These are phyloP conservation scores for Atkinsonella hypoxylon DNA, from an alignment of 2,329 filamentous ascomycete genomes.

Conservation along the genomic window DNA sequence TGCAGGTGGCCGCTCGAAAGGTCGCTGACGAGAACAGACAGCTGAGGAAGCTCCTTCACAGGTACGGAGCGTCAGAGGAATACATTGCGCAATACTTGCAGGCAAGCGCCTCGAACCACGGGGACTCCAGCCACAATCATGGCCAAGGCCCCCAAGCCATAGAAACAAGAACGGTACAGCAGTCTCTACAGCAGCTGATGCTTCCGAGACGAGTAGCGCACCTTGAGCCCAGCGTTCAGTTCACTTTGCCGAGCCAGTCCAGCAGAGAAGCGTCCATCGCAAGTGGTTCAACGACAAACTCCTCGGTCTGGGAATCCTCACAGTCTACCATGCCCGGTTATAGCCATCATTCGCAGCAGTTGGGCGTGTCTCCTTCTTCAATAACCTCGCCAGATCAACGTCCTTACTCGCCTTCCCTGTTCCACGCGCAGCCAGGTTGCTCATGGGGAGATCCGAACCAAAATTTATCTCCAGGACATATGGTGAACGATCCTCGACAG, in stretches of 20 bases:
- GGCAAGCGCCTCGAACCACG: conserved; percentile 6
- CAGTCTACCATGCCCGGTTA: conserved; percentile 15
- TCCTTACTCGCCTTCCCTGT: conserved; percentile 5
- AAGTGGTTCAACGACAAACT: conserved; percentile 20
- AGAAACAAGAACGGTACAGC: conserved; percentile 16
- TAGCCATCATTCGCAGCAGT: conserved; percentile 11
- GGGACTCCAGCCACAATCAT: conserved; percentile 9
- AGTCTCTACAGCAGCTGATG: conserved; percentile 26
- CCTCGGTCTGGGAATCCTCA: conserved; percentile 21
- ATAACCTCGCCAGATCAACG: conserved; percentile 4
- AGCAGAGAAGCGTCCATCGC: conserved; percentile 22
- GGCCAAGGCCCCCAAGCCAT: conserved; percentile 10
- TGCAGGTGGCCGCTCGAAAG: conserved; percentile 55
- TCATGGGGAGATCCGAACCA: conserved; percentile 9
- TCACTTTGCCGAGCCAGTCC: conserved; percentile 18
- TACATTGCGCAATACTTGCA: conserved; percentile 36
- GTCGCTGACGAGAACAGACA: conserved; percentile 60
- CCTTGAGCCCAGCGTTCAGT: conserved; percentile 16
- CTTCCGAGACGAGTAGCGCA: conserved; percentile 22
- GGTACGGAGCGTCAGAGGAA: conserved; percentile 43
- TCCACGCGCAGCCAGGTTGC: neutral
- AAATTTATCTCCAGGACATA: conserved; percentile 9
- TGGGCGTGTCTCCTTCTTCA: neutral
- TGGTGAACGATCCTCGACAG: conserved; percentile 15
- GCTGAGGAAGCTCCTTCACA: conserved; percentile 45